Base-by-base conservation (phyloP, 2,329 filamentous ascomycete species). In the Fusarium marasasianum region DNA sequence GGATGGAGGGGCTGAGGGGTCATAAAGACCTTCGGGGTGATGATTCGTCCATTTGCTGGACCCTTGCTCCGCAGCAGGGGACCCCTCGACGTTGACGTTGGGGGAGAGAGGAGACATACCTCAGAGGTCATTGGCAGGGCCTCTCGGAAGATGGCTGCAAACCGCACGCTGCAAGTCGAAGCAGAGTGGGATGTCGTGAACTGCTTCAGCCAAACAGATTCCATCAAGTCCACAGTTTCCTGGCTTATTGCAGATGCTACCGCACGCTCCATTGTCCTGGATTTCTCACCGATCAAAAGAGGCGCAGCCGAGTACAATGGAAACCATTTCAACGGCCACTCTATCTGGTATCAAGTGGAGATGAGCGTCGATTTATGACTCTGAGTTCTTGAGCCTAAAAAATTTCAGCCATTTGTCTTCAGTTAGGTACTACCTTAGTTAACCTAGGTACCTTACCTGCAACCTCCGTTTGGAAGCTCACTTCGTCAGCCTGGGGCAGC, bases 161-260 rank as follows among this genome's bases (percentile, higher is more conserved):
- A 35, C 53, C 17, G 24, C 54, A 43, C 41, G 20, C 35, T 55
- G 51, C 24, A 55, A 55, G 54, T 44, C 51, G n/a, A 54, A 54
- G 31, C 13, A 64, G 67, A 51, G 71, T 74, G 55, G 72, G 63
- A 75, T 75, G 64, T 66, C 72, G 63, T 50, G 38, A 37, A 44
- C 33, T 55, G 41, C 38, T 33, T 63, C 56, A 61, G 40, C 72
- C 72, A 74, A 69, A 65, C 72, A 65, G 56, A 75, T 48, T 43
- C 29, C 54, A 33, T 44, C 33, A 24, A 45, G 41, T 40, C 50
- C 56, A 45, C 35, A 66, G 61, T 62, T 68, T 63, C 54, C 48
- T 68, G 63, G 31, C 51, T 55, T 43, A 37, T 56, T 67, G 54
- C 58, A 68, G 33, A 51, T 51, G 20, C 44, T 67, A 40, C 26